Conservation (phyloP, 106 monocot genomes). For the Dioscorea zingiberensis region DNA sequence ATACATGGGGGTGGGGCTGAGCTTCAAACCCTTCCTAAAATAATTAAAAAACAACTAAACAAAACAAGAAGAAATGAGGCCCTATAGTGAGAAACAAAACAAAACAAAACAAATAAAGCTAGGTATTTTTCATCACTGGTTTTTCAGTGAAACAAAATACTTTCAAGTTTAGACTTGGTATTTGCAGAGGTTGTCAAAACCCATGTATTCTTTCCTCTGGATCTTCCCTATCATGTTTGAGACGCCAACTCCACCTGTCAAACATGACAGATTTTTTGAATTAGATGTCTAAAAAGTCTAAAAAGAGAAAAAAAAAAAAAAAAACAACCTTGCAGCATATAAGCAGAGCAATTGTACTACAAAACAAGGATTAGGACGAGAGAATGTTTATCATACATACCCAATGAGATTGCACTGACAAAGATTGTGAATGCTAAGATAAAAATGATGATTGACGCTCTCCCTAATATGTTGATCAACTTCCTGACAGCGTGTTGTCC, state of each 20-base stretch:
- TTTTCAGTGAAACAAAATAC: too few relatives aligned
- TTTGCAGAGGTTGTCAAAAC: constrained; percentile 73
- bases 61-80: too few relatives aligned
- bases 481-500: constrained; percentile 76
- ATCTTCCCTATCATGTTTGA: constrained; percentile 69
- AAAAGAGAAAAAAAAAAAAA: not conserved
- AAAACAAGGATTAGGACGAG: not conserved
- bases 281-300: too few relatives aligned
- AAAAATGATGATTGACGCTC: constrained; percentile 91
- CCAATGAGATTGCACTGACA: constrained; percentile 80
- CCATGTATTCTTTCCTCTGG: constrained; percentile 68
- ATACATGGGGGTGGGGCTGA: too few relatives aligned
- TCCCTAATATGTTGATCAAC: constrained; percentile 67
- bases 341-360: not conserved
- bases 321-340: too few relatives aligned
- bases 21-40: too few relatives aligned
- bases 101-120: too few relatives aligned
- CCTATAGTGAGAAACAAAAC: too few relatives aligned
- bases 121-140: too few relatives aligned
- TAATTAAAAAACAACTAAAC: too few relatives aligned
- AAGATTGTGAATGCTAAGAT: constrained; percentile 86
- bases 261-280: not conserved
- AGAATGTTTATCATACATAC: constrained; percentile 15
- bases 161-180: constrained; percentile 26
- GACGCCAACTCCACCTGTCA: constrained; percentile 76